phyloP scores from a whole-genome alignment of 306 rosid genomes.

The Arachis stenosperma region DNA sequence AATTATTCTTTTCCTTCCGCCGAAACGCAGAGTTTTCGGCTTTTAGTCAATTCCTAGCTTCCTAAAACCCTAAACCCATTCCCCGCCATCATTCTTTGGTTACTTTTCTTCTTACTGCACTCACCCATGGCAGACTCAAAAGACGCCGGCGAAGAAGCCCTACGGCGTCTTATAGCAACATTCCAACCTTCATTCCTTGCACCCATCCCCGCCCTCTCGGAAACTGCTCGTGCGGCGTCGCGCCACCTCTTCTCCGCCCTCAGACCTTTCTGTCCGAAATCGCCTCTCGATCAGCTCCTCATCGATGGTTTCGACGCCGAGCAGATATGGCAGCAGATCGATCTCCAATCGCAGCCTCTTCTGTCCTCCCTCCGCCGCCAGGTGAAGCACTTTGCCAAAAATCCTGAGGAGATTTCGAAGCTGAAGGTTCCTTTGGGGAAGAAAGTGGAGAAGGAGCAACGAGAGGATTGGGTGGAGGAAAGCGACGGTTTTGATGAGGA shows the following conservation, averaged over 20 bases:
- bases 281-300: constrained; percentile 75
- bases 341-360: constrained; percentile 82
- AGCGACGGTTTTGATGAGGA: constrained; percentile 59
- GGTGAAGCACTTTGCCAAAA: constrained; percentile 58
- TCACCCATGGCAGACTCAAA: constrained; percentile 44
- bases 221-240: constrained; percentile 74
- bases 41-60: background rate
- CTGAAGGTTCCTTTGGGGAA: constrained; percentile 42
- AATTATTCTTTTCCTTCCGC: no score
- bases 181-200: constrained; percentile 67
- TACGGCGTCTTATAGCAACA: constrained; percentile 52
- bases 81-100: background rate
- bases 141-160: constrained; percentile 56
- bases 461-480: constrained; percentile 32
- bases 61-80: constrained; percentile 66
- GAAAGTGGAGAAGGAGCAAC: constrained; percentile 28
- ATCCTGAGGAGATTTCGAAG: constrained; percentile 56
- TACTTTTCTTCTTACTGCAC: background rate
- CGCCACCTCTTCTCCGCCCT: constrained; percentile 66
- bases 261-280: constrained; percentile 65
- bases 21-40: constrained; percentile 5
- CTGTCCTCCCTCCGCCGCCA: constrained; percentile 68
- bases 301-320: constrained; percentile 85
- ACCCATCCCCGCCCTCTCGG: constrained; percentile 54
- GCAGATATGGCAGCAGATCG: constrained; percentile 99